A percentile compares a stretch with the other conserved stretches of the same genome.
Conservation (phyloP, 139 green algal genomes). For the Chlorella ohadii region DNA sequence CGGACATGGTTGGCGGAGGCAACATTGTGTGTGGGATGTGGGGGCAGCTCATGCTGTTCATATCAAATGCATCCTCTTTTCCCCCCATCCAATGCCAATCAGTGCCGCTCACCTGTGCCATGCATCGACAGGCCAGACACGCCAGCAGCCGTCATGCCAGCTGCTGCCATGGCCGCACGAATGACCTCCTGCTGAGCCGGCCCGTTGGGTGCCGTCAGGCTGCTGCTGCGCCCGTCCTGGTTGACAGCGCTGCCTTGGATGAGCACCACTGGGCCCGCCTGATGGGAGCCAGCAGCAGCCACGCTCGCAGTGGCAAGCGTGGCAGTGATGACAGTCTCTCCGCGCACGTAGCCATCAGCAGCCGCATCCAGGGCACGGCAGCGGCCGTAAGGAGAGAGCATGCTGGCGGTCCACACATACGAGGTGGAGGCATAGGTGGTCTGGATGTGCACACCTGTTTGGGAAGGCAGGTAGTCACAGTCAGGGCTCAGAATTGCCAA, state of each 20-base stretch:
- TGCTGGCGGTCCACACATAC: conserved; percentile 63
- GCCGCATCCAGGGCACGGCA: conserved; percentile 75
- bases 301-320: conserved; percentile 16
- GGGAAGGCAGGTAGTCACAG: not conserved
- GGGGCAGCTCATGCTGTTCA: not conserved
- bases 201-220: conserved; percentile 89
- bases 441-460: conserved; percentile 54
- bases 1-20: too few relatives aligned
- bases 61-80: too few relatives aligned
- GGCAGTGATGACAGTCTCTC: conserved; percentile 51
- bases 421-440: conserved; percentile 49
- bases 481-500: too few relatives aligned
- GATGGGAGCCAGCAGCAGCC: not conserved
- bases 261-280: not conserved
- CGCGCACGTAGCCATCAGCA: conserved; percentile 85
- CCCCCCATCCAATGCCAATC: too few relatives aligned
- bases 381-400: conserved; percentile 75
- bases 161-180: conserved; percentile 46
- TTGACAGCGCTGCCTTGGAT: conserved; percentile 55
- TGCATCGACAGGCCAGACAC: conserved; percentile 62
- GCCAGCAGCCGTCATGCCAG: conserved; percentile 2
- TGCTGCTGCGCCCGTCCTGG: conserved; percentile 81
- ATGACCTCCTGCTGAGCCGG: conserved; percentile 87
- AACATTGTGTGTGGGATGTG: too few relatives aligned
- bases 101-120: conserved; percentile 71